Conservation (phyloP, 2,329 filamentous ascomycete genomes). For the Colletotrichum paranaense region DNA sequence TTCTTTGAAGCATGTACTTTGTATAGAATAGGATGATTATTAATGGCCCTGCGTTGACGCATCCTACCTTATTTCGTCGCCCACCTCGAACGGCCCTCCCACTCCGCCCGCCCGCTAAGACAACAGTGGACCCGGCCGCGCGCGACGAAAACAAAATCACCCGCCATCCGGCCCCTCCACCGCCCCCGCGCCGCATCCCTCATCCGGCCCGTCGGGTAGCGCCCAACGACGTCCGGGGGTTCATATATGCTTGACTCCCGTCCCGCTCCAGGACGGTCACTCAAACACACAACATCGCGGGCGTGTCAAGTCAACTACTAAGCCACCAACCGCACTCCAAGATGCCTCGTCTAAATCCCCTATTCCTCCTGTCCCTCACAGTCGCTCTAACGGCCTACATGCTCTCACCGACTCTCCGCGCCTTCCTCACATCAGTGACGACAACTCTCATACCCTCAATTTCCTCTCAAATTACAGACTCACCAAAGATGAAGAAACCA, state of each 20-base stretch:
- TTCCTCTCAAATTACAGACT: neutral
- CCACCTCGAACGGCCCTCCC: neutral
- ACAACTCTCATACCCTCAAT: neutral
- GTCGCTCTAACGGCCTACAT: slow-evolving; percentile 4
- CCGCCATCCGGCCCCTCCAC: slow-evolving; percentile 5
- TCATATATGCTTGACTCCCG: neutral
- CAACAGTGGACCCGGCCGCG: slow-evolving; percentile 27
- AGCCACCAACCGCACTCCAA: neutral
- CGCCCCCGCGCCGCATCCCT: neutral
- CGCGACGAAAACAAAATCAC: slow-evolving; percentile 27
- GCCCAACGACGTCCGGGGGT: neutral
- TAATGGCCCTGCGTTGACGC: too few relatives aligned
- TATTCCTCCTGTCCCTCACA: slow-evolving; percentile 8
- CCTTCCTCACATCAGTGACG: neutral
- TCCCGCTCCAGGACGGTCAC: neutral
- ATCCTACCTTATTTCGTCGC: too few relatives aligned
- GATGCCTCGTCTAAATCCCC: slow-evolving; percentile 16
- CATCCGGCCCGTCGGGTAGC: slow-evolving; percentile 13
- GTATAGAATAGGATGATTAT: too few relatives aligned
- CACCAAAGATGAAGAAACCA: neutral
- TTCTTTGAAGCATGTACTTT: too few relatives aligned
- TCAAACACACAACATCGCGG: neutral
- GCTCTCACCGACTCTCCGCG: slow-evolving; percentile 8
- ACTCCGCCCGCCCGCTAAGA: neutral
- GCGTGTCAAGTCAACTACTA: too few relatives aligned